phyloP scores from a whole-genome alignment of 202 grass and related monocot genomes.

The Hordeum pubiflorum region DNA sequence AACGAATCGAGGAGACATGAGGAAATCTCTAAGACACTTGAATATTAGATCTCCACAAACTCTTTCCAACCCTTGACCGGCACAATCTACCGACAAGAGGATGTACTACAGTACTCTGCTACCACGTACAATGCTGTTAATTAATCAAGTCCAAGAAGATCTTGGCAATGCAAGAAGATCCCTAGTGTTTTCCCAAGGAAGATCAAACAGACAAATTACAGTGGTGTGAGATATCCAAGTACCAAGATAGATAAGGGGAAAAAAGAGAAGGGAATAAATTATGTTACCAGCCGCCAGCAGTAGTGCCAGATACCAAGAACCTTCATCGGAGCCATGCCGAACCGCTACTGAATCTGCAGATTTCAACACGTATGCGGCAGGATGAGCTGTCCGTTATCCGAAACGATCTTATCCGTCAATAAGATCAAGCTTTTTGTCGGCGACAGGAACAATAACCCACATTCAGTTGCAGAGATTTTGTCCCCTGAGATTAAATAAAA shows the following conservation, averaged over 20 bases:
- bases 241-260: slow-evolving; percentile 18
- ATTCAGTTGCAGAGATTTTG: slow-evolving; percentile 46
- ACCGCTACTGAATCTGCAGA: slow-evolving; percentile 35
- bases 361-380: slow-evolving; percentile 35
- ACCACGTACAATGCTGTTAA: background rate
- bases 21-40: slow-evolving; percentile 38
- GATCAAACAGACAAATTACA: slow-evolving; percentile 31
- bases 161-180: slow-evolving; percentile 24
- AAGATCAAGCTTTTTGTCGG: slow-evolving; percentile 33
- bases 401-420: slow-evolving; percentile 39
- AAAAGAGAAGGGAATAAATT: slow-evolving; percentile 13
- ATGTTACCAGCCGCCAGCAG: slow-evolving; percentile 24
- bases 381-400: slow-evolving; percentile 42
- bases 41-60: slow-evolving; percentile 30
- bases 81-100: slow-evolving; percentile 41
- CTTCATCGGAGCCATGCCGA: slow-evolving; percentile 29
- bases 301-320: slow-evolving; percentile 27
- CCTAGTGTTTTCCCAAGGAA: slow-evolving; percentile 24
- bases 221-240: slow-evolving; percentile 34
- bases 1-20: slow-evolving; percentile 16
- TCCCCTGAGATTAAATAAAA: slow-evolving; percentile 33
- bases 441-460: slow-evolving; percentile 44
- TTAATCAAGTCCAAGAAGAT: slow-evolving; percentile 22
- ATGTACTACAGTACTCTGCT: slow-evolving; percentile 18
- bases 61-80: slow-evolving; percentile 12